Evolutionary conservation across 2,329 filamentous ascomycete species (phyloP).

Genomic region (Ophiognomonia clavigignenti-juglandacearum): DNA sequence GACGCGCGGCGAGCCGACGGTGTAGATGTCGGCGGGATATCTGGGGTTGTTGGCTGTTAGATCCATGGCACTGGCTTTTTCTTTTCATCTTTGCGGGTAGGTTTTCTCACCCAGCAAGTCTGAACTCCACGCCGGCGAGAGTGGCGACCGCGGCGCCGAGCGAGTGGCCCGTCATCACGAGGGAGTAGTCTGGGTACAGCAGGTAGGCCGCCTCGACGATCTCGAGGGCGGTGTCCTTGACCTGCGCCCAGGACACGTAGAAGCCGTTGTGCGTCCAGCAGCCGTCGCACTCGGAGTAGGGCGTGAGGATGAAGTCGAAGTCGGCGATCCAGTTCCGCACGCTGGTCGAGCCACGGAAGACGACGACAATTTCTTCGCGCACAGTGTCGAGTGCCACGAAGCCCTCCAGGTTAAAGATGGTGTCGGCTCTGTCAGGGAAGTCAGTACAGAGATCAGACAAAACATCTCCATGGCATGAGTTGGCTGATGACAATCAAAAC

Average conservation of each 20-base stretch:
- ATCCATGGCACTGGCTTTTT: neutral
- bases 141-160: constrained; percentile 62
- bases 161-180: constrained; percentile 63
- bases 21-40: constrained; percentile 52
- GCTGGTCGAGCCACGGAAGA: constrained; percentile 54
- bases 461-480: neutral
- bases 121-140: constrained; percentile 53
- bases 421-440: constrained; percentile 11
- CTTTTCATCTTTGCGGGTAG: neutral
- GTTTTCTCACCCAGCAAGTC: constrained; percentile 32
- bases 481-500: constrained; percentile 14
- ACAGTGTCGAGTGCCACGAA: constrained; percentile 46
- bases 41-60: neutral
- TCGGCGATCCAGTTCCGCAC: constrained; percentile 60
- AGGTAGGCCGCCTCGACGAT: constrained; percentile 39
- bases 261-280: constrained; percentile 58
- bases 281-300: constrained; percentile 24
- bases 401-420: constrained; percentile 34
- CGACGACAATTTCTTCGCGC: constrained; percentile 51
- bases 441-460: neutral
- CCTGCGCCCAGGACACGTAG: constrained; percentile 51
- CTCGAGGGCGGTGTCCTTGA: constrained; percentile 34
- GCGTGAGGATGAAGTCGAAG: constrained; percentile 34
- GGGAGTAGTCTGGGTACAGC: constrained; percentile 44
- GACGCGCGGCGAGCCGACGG: constrained; percentile 62